Base-by-base conservation (phyloP, 1,284 basidiomycete genomes). In the Chondrostereum purpureum region DNA sequence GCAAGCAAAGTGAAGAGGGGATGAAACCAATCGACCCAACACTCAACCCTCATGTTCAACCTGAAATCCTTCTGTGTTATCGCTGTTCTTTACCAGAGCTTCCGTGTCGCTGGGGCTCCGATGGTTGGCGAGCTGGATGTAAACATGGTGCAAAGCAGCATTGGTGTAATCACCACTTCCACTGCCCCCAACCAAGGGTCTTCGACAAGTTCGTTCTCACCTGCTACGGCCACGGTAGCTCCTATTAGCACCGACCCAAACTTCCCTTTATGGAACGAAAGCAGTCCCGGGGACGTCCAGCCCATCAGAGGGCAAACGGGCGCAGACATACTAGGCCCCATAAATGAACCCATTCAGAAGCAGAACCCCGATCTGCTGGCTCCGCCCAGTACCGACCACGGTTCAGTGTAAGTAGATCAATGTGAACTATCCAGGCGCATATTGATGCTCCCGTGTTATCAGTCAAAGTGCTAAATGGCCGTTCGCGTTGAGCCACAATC, bases 391-490 rank as follows among this genome's bases (percentile, higher is more conserved):
- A 85, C 82, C 0, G 85, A 88, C 56, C 61, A 70, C 48, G 85
- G 84, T 17, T 68, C 65, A 48, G 65, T 86, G 77, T 80, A 59
- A 49, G 77, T 65, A 39, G 21, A 19, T 52, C 17, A 24, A 33
- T 41, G 2, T 50, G 2, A 14, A 42, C 43, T 27, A 43, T 36
- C 11, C 38, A 39, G n/a, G 3, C 37, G 20, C 37, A 19, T 39
- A 43, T 47, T 35, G 23, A 45, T 18, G 13, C 12, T 20, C 18
- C 18, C 17, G 24, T 17, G 38, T 46, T 38, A 33, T 33, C 52
- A 80, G 78, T 10, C 48, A 56, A 5, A 83, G 83, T 52, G 75
- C 79, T 10, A 86, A 85, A 58, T 87, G 84, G 84, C 76, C 83
- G 0, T 84, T 86, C 60, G 66, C 68, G 47, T 59, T 86, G 46